phyloP scores from a whole-genome alignment of 2,329 filamentous ascomycete species.

The Sodiomyces alkalinus region DNA sequence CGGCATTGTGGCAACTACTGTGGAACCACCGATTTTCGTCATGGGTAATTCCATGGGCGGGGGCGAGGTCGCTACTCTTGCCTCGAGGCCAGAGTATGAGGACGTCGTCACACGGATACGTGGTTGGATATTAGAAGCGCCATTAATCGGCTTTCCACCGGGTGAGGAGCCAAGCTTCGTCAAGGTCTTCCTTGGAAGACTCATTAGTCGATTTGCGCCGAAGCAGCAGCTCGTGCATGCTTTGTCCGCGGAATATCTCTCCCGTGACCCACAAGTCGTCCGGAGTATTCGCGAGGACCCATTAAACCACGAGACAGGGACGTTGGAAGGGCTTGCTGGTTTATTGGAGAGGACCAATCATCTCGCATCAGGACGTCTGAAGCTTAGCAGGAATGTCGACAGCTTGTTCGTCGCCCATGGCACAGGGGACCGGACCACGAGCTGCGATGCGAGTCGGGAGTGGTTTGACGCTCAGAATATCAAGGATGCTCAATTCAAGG shows the following conservation, averaged over 20 bases:
- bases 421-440: conserved; percentile 54
- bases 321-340: conserved; percentile 62
- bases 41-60: conserved; percentile 91
- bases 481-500: conserved; percentile 54
- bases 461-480: conserved; percentile 46
- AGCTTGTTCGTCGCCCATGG: conserved; percentile 64
- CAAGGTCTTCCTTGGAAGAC: conserved; percentile 48
- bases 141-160: conserved; percentile 60
- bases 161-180: conserved; percentile 46
- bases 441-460: conserved; percentile 46
- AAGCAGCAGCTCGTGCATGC: conserved; percentile 49
- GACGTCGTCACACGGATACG: conserved; percentile 45
- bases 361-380: conserved; percentile 40
- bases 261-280: conserved; percentile 49
- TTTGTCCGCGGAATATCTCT: conserved; percentile 48
- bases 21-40: conserved; percentile 75
- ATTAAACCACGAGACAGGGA: conserved; percentile 71
- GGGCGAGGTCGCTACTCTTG: conserved; percentile 53
- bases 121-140: conserved; percentile 64
- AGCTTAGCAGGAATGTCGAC: conserved; percentile 36
- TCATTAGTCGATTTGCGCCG: conserved; percentile 55
- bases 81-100: conserved; percentile 31
- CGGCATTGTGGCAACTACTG: no score
- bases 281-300: conserved; percentile 47
- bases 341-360: conserved; percentile 59